Base-by-base conservation (phyloP, 345 rosid genomes). In the Linum usitatissimum region DNA sequence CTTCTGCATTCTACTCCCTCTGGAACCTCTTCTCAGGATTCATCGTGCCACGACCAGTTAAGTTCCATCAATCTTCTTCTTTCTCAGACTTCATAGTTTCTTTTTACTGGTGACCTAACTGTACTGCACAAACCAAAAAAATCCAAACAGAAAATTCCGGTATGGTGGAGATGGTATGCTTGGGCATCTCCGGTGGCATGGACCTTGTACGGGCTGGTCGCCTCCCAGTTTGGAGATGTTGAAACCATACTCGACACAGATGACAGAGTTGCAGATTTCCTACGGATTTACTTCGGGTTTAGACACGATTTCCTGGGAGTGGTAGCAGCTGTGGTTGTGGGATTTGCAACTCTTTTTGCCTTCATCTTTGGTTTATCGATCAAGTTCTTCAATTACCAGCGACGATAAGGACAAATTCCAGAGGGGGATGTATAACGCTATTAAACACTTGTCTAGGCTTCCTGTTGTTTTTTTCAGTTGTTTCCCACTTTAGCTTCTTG, bases 11-110 rank as follows among this genome's bases (percentile, higher is more conserved):
- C 61, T 84, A 73, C 38, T 69, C 66, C 19, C 4, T 84, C 0
- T 86, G 90, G 93, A 82, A 82, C 64, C 61, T 84, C 45, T 86
- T 84, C 67, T 66, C 86, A 2, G 93, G 93, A 39, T 86, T 86
- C 75, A 64, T 84, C 55, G 61, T 86, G 62, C 87, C 93, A 2
- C 74, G 83, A 64, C 75, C 85, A n/a, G 93, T 84, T 42, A 75
- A 73, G 80, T 61, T 42, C 12, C 49, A 8, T 42, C 14, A 31
- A 31, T 31, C 36, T 2, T 30, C 9, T 18, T 28, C 13, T 7
- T 14, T 4, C 15, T 48, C 30, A 28, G 30, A 7, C 21, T 55
- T 18, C 51, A 31, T 36, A 57, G 31, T 13, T 30, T 59, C 20
- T 2, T 15, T 3, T 48, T 31, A 31, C 36, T 31, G 6, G 36